Conservation (phyloP, 164 flowering plant genomes). For the Paratinospora sagittata region DNA sequence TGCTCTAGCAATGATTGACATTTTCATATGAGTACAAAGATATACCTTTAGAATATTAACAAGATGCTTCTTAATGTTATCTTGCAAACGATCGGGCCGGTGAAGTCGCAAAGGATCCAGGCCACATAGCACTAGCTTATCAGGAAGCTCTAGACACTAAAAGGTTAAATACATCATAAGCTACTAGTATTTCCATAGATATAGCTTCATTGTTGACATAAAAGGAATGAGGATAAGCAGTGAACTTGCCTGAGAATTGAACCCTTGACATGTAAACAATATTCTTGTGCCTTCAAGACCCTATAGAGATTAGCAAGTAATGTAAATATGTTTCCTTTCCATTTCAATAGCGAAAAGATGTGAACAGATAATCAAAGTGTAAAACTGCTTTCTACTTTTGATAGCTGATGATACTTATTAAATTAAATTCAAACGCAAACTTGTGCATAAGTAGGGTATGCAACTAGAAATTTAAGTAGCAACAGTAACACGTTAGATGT, state of each 20-base stretch:
- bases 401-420: background rate
- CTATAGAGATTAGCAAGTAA: slow-evolving; percentile 21
- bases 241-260: slow-evolving; percentile 47
- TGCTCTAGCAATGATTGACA: too few species aligned
- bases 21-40: slow-evolving; percentile 1
- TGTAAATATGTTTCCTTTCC: too few species aligned
- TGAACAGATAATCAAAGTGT: background rate
- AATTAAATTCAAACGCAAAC: background rate
- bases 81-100: slow-evolving; percentile 76
- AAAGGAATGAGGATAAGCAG: background rate
- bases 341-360: background rate
- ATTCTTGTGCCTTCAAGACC: slow-evolving; percentile 62
- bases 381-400: background rate
- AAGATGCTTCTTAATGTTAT: slow-evolving; percentile 44
- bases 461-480: background rate
- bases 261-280: slow-evolving; percentile 58
- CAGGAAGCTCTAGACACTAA: slow-evolving; percentile 66
- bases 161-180: slow-evolving; percentile 7
- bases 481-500: background rate
- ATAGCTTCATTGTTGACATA: slow-evolving; percentile 4
- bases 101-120: slow-evolving; percentile 70
- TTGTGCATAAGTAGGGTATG: background rate
- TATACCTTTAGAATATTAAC: slow-evolving; percentile 70
- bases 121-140: slow-evolving; percentile 68
- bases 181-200: slow-evolving; percentile 1